These are phyloP conservation scores for Gonapodya sp. DNA, from an alignment of 192 early-diverging fungal genomes.

Conservation along the genomic window DNA sequence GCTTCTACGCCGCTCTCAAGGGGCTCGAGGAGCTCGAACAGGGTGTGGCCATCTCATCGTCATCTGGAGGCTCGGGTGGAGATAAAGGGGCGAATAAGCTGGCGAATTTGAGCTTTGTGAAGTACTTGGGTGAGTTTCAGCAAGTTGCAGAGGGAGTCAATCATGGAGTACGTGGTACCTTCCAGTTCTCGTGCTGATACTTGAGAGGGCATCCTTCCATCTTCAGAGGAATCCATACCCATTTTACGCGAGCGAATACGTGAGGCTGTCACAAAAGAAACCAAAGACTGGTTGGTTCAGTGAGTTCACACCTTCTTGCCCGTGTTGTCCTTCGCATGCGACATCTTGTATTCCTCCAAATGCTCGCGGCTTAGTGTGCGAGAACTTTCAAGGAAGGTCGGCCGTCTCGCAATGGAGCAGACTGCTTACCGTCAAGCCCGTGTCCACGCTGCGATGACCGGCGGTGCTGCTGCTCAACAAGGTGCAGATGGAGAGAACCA, in stretches of 20 bases:
- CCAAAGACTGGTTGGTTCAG: conserved; percentile 88
- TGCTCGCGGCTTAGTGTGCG: conserved; percentile 41
- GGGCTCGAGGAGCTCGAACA: background rate
- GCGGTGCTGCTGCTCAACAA: background rate
- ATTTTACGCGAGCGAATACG: conserved; percentile 80
- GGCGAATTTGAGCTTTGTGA: background rate
- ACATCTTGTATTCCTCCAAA: background rate
- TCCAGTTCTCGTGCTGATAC: too few species aligned
- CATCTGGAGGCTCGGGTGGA: background rate
- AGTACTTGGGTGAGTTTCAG: conserved; percentile 2
- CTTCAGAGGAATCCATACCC: conserved; percentile 71
- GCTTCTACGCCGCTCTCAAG: background rate
- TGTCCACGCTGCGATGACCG: background rate
- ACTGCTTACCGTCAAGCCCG: conserved; percentile 54
- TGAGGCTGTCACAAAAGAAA: conserved; percentile 70
- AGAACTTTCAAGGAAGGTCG: conserved; percentile 69
- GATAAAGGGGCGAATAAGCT: background rate
- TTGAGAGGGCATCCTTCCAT: background rate
- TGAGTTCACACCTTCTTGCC: conserved; percentile 20
- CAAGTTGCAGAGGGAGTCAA: background rate
- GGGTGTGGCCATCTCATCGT: background rate
- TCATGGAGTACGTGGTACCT: too few species aligned
- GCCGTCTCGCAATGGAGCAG: conserved; percentile 69
- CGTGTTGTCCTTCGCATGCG: background rate
- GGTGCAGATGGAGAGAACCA: background rate